Conservation (phyloP, 768 basidiomycete species). For the Macrocybe gigantea region DNA sequence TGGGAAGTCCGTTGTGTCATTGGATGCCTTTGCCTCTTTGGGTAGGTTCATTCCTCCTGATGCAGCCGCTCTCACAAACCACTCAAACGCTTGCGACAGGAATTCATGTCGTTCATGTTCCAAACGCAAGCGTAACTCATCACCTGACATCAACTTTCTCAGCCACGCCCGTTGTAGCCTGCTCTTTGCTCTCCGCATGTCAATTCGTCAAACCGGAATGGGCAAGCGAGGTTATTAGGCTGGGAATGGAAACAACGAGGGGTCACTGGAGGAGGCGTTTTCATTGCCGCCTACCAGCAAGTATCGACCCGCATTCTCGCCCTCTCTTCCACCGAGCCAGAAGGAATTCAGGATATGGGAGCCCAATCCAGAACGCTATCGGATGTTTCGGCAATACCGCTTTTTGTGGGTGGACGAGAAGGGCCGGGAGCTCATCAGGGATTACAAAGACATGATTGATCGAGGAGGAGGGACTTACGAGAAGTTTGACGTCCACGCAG, state of each 20-base stretch:
- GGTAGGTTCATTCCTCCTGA: constrained; percentile 31
- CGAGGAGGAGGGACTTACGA: constrained; percentile 60
- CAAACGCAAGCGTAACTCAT: constrained; percentile 49
- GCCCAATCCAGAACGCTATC: constrained; percentile 56
- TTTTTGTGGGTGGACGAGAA: constrained; percentile 61
- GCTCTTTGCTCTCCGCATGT: constrained; percentile 53
- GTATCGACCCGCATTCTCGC: constrained; percentile 53
- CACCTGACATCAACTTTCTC: constrained; percentile 51
- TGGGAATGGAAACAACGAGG: constrained; percentile 32
- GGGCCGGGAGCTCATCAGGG: constrained; percentile 38
- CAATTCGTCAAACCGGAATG: constrained; percentile 64
- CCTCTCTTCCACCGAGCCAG: constrained; percentile 38
- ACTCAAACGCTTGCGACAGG: constrained; percentile 28
- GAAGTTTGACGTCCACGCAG: constrained; percentile 47
- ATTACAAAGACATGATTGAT: constrained; percentile 47
- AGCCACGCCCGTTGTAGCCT: constrained; percentile 42
- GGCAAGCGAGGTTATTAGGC: constrained; percentile 54
- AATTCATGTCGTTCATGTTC: constrained; percentile 44
- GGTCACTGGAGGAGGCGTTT: constrained; percentile 47
- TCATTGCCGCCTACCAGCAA: constrained; percentile 45
- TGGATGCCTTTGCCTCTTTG: constrained; percentile 41
- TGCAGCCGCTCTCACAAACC: neutral
- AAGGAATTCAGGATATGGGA: constrained; percentile 59
- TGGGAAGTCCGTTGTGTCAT: constrained; percentile 28
- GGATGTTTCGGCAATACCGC: constrained; percentile 44